Percentiles rank a stretch among this genome's conserved stretches.
These are phyloP conservation scores for Claviceps sp. DNA, from an alignment of 2,329 filamentous ascomycete species.

Conservation along the genomic window DNA sequence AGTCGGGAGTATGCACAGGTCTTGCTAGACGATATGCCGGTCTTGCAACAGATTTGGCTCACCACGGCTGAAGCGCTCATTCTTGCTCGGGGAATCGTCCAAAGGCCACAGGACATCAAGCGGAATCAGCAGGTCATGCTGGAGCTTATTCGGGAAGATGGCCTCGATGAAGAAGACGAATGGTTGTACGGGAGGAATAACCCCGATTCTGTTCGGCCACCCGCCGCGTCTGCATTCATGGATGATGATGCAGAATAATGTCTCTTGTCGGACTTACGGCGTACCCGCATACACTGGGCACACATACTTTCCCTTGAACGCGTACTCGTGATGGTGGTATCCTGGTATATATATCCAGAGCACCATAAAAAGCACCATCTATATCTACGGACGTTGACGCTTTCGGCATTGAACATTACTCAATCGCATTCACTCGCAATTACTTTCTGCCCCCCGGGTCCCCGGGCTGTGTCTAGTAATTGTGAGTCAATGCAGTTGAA, in stretches of 20 bases:
- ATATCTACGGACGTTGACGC: slow-evolving; percentile 6
- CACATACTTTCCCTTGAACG: neutral
- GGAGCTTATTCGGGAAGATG: slow-evolving; percentile 51
- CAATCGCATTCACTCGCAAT: neutral
- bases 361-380: neutral
- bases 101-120: slow-evolving; percentile 45
- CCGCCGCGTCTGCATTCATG: slow-evolving; percentile 27
- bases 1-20: slow-evolving; percentile 34
- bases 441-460: neutral
- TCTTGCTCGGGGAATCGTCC: slow-evolving; percentile 44
- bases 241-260: slow-evolving; percentile 35
- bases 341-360: neutral
- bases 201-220: slow-evolving; percentile 41
- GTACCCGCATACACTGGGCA: too few relatives aligned
- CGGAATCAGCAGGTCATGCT: slow-evolving; percentile 49
- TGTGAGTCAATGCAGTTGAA: neutral
- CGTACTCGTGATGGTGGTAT: neutral
- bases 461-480: neutral
- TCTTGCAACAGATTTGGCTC: slow-evolving; percentile 48
- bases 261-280: too few relatives aligned
- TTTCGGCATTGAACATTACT: neutral
- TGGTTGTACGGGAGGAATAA: slow-evolving; percentile 46
- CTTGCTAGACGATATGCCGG: slow-evolving; percentile 41
- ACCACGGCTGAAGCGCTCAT: slow-evolving; percentile 49
- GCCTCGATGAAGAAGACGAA: slow-evolving; percentile 44